Percentiles rank a stretch among this genome's conserved stretches.
phyloP scores from a whole-genome alignment of 208 protist species.

The Leishmania arabica region DNA sequence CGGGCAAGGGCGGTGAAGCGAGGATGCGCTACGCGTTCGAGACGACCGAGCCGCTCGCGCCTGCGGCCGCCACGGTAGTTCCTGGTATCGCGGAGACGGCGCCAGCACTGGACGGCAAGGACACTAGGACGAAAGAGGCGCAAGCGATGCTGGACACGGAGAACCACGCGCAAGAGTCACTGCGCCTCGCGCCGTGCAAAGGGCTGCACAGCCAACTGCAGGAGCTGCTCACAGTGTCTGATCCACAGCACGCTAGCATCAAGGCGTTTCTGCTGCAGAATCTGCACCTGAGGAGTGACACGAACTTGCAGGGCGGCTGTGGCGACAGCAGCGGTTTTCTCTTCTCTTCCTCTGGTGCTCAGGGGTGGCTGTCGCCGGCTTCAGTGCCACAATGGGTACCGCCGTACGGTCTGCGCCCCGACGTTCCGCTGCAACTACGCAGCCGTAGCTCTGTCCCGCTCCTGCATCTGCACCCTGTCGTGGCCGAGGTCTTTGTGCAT shows the following conservation, averaged over 20 bases:
- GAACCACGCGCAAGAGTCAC: slow-evolving; percentile 16
- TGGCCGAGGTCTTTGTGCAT: slow-evolving; percentile 69
- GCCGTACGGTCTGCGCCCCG: slow-evolving; percentile 35
- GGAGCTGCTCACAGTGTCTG: slow-evolving; percentile 35
- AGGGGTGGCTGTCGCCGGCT: slow-evolving; percentile 5
- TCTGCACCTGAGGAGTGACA: slow-evolving; percentile 15
- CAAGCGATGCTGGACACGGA: not conserved
- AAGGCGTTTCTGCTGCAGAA: slow-evolving; percentile 36
- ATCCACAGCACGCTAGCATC: slow-evolving; percentile 25
- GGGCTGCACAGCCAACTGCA: slow-evolving; percentile 38
- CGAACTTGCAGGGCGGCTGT: not conserved
- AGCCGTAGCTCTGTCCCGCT: slow-evolving; percentile 29
- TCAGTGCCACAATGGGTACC: slow-evolving; percentile 37
- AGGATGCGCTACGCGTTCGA: slow-evolving; percentile 7
- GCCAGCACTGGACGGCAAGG: not conserved
- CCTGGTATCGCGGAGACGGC: too few relatives aligned
- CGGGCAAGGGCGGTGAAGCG: not conserved
- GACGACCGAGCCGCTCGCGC: not conserved
- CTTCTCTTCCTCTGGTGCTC: not conserved
- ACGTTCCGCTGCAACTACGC: slow-evolving; percentile 60
- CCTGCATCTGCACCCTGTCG: slow-evolving; percentile 54
- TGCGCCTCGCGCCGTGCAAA: slow-evolving; percentile 14
- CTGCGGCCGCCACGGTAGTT: not conserved
- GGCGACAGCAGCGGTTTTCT: not conserved
- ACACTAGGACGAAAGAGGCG: not conserved